Base-by-base conservation (phyloP, 805 yeast species). In the Teunomyces funiuensis region DNA sequence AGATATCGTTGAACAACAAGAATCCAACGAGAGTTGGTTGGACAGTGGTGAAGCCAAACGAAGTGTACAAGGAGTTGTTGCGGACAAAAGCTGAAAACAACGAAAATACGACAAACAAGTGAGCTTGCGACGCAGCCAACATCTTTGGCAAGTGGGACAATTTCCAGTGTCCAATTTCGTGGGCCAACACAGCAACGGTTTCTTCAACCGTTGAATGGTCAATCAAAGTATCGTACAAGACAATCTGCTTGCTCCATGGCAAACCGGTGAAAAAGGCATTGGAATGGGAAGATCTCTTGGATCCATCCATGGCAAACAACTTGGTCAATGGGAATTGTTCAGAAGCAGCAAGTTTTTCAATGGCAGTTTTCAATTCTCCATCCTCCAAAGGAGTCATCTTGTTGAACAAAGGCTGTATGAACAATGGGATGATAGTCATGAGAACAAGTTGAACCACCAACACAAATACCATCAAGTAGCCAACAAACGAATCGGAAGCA, bases 81-180 rank as follows among this genome's bases (percentile, higher is more conserved):
- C 82, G 78, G 58, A 88, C 78, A 53, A 91, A 89, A 0, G 82
- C 83, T 1, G 95, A 79, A 65, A 93, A 90, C 48, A 85, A 58
- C 1, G 85, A 72, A 61, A 90, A 87, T 33, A 82, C 74, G 18
- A 78, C 55, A 51, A 85, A 78, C 39, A 83, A 63, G 52, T 86
- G 86, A 4, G 69, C 60, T 63, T 88, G 90, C 36, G 80, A 71
- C 47, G 83, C 75, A 4, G 76, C 55, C 55, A 93, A 65, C 74
- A 84, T 77, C 59, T 82, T 82, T n/a, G 90, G 71, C 46, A 90
- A 84, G 63, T 93, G 99, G 44, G 85, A 82, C 61, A 85, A 75
- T 54, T 84, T 83, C 99, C 99, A 93, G 63, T 93, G 99, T 39
- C 99, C 99, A 52, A 93, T 84, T 70, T 93, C 99, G 60, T 93